These are phyloP conservation scores for Rhizopogon salebrosus DNA, from an alignment of 768 basidiomycete species.

Conservation along the genomic window DNA sequence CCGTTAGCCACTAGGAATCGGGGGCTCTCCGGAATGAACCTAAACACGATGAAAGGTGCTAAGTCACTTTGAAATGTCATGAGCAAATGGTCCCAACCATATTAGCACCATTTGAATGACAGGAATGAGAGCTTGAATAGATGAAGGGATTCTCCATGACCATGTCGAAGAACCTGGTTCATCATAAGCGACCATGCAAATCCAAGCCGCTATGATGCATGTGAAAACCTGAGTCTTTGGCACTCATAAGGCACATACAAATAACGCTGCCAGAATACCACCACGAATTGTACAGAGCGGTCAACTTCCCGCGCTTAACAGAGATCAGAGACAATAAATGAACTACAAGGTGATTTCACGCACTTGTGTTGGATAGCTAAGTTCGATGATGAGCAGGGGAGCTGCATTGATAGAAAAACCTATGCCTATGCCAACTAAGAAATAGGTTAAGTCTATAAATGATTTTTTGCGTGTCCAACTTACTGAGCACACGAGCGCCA, in stretches of 20 bases:
- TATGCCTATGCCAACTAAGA: conserved; percentile 59
- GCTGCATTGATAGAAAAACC: conserved; percentile 59
- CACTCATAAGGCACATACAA: conserved; percentile 20
- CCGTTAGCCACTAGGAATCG: conserved; percentile 63
- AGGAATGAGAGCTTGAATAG: conserved; percentile 57
- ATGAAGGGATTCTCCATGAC: conserved; percentile 64
- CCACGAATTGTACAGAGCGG: conserved; percentile 61
- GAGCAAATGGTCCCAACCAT: conserved; percentile 33
- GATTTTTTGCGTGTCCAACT: neutral
- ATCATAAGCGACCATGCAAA: conserved; percentile 38
- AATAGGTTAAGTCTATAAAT: neutral
- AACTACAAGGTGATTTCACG: conserved; percentile 7
- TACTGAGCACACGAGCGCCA: conserved; percentile 43
- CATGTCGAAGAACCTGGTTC: conserved; percentile 34
- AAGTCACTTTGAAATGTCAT: neutral
- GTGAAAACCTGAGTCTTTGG: neutral
- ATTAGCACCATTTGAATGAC: conserved; percentile 49
- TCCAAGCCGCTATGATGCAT: conserved; percentile 36
- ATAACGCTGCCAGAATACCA: conserved; percentile 75
- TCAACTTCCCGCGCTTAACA: conserved; percentile 46
- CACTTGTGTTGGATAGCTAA: conserved; percentile 70
- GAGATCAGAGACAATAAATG: neutral
- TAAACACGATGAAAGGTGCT: conserved; percentile 14
- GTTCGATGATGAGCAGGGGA: conserved; percentile 58
- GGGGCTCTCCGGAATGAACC: conserved; percentile 67